Evolutionary conservation across 1,284 basidiomycete species (phyloP).

Genomic region (Cutaneotrichosporon sp.): DNA sequence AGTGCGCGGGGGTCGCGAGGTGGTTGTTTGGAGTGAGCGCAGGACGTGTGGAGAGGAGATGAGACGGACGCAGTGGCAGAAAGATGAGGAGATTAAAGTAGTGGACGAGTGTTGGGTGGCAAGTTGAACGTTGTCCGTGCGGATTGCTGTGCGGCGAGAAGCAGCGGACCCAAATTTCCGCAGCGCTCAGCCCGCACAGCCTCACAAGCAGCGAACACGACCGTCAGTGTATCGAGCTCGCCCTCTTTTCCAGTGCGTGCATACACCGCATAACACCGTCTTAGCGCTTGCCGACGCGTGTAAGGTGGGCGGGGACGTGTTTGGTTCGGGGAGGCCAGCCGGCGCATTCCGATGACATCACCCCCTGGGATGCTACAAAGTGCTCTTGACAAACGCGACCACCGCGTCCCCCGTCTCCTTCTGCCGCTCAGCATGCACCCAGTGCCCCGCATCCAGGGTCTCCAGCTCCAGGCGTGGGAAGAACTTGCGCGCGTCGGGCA

Average conservation of each 20-base stretch:
- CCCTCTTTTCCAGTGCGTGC: background rate
- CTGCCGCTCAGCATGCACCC: constrained; percentile 54
- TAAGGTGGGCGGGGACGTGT: too few relatives aligned
- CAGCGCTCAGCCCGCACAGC: background rate
- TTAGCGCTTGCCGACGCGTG: too few relatives aligned
- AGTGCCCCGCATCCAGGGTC: constrained; percentile 50
- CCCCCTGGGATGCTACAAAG: too few relatives aligned
- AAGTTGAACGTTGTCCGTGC: background rate
- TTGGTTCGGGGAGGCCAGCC: background rate
- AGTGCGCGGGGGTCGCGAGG: constrained; percentile 2
- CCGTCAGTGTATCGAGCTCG: background rate
- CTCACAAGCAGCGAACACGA: background rate
- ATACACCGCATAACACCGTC: background rate
- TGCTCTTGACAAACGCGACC: constrained; percentile 43
- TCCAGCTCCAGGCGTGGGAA: constrained; percentile 57
- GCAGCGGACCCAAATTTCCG: background rate
- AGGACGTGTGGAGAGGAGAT: too few relatives aligned
- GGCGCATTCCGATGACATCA: background rate
- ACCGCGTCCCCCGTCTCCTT: constrained; percentile 44
- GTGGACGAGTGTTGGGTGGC: background rate
- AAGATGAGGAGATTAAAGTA: too few relatives aligned
- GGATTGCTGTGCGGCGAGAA: background rate
- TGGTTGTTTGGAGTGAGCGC: too few relatives aligned
- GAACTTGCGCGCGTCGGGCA: constrained; percentile 53
- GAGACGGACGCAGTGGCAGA: too few relatives aligned